These are phyloP conservation scores for Leucoagaricus sp. DNA, from an alignment of 1,284 basidiomycete genomes.

Conservation along the genomic window DNA sequence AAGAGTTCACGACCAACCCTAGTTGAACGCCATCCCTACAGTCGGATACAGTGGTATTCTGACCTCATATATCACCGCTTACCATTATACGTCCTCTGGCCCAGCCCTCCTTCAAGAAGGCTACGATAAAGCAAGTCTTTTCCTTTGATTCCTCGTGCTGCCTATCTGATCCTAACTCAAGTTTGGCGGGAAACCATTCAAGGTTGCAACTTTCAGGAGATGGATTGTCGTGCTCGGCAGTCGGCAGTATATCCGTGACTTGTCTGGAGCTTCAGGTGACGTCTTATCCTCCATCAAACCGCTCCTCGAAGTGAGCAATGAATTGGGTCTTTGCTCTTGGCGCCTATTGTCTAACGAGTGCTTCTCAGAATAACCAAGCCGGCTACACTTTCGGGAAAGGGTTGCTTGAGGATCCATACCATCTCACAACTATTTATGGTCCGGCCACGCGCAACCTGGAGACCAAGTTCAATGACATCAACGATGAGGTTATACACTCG, in stretches of 20 bases:
- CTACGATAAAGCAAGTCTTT: conserved; percentile 19
- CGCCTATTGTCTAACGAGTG: not conserved
- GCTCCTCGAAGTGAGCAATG: conserved; percentile 13
- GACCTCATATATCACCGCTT: conserved; percentile 24
- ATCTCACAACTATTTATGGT: conserved; percentile 16
- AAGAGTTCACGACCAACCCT: too few relatives aligned
- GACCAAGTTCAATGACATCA: conserved; percentile 15
- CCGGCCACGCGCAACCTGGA: conserved; percentile 18
- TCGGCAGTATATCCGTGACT: conserved; percentile 11
- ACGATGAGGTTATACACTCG: conserved; percentile 20
- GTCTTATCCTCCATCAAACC: conserved; percentile 14
- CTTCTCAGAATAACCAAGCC: not conserved
- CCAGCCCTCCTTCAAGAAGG: conserved; percentile 24
- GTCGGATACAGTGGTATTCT: conserved; percentile 20
- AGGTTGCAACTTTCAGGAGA: conserved; percentile 14
- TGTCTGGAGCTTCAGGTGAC: conserved; percentile 15
- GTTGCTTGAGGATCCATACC: conserved; percentile 12
- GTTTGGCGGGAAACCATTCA: conserved; percentile 15
- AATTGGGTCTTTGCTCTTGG: not conserved
- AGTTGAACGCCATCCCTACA: conserved; percentile 17
- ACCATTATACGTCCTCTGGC: conserved; percentile 18
- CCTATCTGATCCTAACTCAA: not conserved
- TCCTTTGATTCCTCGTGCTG: not conserved
- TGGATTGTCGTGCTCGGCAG: conserved; percentile 17
- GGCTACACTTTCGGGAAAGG: conserved; percentile 19